A percentile compares a stretch with the other conserved stretches of the same genome.
Conservation (phyloP, 441 rosid species). For the Manihot esculenta region DNA sequence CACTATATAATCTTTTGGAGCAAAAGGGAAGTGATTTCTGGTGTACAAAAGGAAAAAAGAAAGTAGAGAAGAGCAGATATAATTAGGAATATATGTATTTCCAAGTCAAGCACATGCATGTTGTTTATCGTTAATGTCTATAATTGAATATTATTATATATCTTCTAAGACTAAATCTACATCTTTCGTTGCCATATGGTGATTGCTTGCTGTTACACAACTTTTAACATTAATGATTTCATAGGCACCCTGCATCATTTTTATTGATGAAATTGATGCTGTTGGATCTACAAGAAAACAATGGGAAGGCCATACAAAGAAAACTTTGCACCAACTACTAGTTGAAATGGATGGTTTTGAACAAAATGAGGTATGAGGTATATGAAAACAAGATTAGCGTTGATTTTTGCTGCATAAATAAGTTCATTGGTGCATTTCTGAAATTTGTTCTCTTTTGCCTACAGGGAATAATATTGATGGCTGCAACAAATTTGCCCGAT, state of each 20-base stretch:
- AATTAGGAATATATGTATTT: constrained; percentile 4
- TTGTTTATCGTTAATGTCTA: neutral
- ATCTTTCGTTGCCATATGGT: neutral
- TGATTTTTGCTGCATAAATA: constrained; percentile 2
- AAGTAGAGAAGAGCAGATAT: neutral
- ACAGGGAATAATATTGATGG: constrained; percentile 98
- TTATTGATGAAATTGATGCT: constrained; percentile 98
- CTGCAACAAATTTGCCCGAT: constrained; percentile 98
- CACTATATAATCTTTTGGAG: neutral
- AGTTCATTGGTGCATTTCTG: constrained; percentile 7
- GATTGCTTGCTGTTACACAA: neutral
- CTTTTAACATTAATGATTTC: constrained; percentile 19
- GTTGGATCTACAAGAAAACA: constrained; percentile 97
- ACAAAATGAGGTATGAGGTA: constrained; percentile 99
- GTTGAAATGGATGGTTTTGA: constrained; percentile 99
- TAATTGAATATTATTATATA: neutral
- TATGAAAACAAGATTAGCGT: constrained; percentile 13
- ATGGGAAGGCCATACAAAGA: constrained; percentile 99
- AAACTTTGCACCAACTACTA: constrained; percentile 95
- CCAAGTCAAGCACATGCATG: neutral
- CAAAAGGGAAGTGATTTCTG: neutral
- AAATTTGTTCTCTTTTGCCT: constrained; percentile 18
- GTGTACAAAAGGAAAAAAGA: too few relatives aligned
- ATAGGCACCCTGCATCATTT: constrained; percentile 96
- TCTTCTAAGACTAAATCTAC: neutral